Base-by-base conservation (phyloP, 805 yeast species). In the Candida ipomoeae region DNA sequence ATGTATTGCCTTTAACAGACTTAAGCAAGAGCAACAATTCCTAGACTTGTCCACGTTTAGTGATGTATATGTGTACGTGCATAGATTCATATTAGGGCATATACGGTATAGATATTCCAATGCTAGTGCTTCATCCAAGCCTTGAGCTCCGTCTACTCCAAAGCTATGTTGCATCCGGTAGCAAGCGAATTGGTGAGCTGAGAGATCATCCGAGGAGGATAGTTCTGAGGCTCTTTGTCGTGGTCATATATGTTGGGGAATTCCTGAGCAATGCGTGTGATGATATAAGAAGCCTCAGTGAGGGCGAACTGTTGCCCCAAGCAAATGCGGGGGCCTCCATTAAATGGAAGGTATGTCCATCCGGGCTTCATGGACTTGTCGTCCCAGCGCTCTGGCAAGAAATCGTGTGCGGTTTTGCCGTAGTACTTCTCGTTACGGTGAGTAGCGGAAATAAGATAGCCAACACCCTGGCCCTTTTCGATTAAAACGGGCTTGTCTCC, bases 401-500 rank as follows among this genome's bases (percentile, higher is more conserved):
- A 57, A 13, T 34, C 35, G n/a, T 48, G 40, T 3, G 60, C 57
- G 26, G 53, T 55, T 3, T 46, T 38, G 14, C 60, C 60, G 32
- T 44, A 56, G 37, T 42, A 31, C 23, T 40, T 45, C 26, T 35
- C 38, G 48, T 43, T 50, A 18, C 57, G 50, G 35, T 56, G 60
- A 46, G 46, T 46, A 23, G 54, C 42, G 42, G 54, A 48, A 11
- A 55, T 32, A 21, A 48, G 53, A 44, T 49, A 54, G 21, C 41
- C 54, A 26, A 55, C 57, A 35, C 46, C 42, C 11, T 46, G 44
- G 35, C 52, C 50, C 39, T 57, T 55, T 17, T 42, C 36, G 7
- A 57, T 35, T 10, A 70, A 63, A 2, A 76, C 52, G 3, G 79
- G 79, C 43, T 60, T 44, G 29, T 53, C 54, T 8, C 63, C 66